phyloP scores from a whole-genome alignment of 345 rosid species.

The Brassica juncea region DNA sequence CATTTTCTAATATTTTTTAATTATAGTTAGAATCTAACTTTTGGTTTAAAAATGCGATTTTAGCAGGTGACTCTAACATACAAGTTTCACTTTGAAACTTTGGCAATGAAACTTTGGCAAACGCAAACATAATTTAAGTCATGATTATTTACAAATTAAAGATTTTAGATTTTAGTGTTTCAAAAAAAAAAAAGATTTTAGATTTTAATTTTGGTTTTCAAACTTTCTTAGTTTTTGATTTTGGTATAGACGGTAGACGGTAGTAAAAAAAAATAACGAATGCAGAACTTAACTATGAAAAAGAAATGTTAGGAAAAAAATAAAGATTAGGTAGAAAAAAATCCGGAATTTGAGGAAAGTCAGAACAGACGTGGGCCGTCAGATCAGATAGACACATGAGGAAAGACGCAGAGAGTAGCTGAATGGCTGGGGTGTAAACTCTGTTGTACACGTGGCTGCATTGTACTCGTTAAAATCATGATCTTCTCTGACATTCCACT shows the following conservation, averaged over 20 bases:
- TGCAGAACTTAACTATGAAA: neutral
- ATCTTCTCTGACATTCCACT: neutral
- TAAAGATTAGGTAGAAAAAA: neutral
- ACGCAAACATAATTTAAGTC: neutral
- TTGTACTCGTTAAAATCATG: neutral
- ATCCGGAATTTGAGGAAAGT: slow-evolving; percentile 30
- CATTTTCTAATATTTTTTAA: neutral
- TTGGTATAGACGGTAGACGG: neutral
- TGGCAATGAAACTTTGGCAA: neutral
- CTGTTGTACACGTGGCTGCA: neutral
- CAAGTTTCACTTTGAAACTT: neutral
- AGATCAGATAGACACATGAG: slow-evolving; percentile 28
- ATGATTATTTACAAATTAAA: neutral
- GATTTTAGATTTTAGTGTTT: neutral
- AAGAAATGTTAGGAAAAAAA: neutral
- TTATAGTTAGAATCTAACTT: neutral
- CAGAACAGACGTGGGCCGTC: slow-evolving; percentile 29
- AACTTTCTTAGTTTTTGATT: no score
- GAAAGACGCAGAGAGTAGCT: neutral
- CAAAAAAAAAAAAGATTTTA: neutral
- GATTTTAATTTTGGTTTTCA: no score
- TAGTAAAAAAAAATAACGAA: neutral
- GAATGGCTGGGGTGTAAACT: neutral
- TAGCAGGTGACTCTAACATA: neutral
- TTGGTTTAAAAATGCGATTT: neutral